Conservation (phyloP, 2,329 filamentous ascomycete species). For the Cordyceps militaris region DNA sequence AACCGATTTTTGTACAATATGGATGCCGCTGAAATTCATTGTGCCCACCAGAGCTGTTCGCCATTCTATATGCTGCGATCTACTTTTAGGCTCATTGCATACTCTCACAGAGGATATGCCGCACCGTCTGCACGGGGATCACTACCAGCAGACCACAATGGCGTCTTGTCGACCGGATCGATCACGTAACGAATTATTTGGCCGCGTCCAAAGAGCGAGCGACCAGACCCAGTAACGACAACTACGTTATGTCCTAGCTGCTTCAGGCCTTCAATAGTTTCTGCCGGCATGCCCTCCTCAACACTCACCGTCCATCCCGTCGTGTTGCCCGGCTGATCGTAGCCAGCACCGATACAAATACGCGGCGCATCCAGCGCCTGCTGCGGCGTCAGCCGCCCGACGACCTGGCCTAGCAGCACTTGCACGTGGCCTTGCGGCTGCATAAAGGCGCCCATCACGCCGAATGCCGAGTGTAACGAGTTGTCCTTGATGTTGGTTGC, state of each 20-base stretch:
- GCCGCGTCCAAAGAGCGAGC: slow-evolving; percentile 73
- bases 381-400: slow-evolving; percentile 76
- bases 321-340: slow-evolving; percentile 52
- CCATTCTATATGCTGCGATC: not conserved
- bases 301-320: slow-evolving; percentile 63
- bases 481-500: slow-evolving; percentile 71
- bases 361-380: slow-evolving; percentile 83
- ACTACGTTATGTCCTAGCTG: slow-evolving; percentile 66
- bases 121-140: slow-evolving; percentile 80
- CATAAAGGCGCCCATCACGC: slow-evolving; percentile 98
- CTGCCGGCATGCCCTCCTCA: slow-evolving; percentile 71
- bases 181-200: slow-evolving; percentile 76
- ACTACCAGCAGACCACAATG: slow-evolving; percentile 82
- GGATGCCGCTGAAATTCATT: not conserved
- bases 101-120: slow-evolving; percentile 40
- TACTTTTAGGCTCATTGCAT: not conserved
- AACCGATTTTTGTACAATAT: slow-evolving; percentile 8
- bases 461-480: slow-evolving; percentile 76
- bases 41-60: not conserved
- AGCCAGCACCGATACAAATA: slow-evolving; percentile 76
- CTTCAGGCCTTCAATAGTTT: slow-evolving; percentile 60
- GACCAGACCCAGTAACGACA: slow-evolving; percentile 56
- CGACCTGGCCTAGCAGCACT: slow-evolving; percentile 80
- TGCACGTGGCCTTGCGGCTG: slow-evolving; percentile 96
- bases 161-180: slow-evolving; percentile 59